Percentiles rank a stretch among this genome's conserved stretches.
These are phyloP conservation scores for Dothideomycetes sp. DNA, from an alignment of 2,329 filamentous ascomycete genomes.

Conservation along the genomic window DNA sequence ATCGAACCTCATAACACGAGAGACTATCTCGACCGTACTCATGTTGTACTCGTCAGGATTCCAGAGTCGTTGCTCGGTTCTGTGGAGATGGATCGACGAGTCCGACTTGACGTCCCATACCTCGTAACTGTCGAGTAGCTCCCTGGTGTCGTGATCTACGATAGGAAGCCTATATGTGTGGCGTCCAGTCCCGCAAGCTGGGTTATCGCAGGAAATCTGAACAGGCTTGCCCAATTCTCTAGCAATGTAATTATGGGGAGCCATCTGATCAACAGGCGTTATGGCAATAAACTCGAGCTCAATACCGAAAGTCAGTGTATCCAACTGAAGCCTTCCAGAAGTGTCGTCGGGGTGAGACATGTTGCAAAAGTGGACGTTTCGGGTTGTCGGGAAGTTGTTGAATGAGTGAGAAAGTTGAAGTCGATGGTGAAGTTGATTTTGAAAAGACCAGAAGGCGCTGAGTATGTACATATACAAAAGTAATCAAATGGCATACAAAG, in stretches of 20 bases:
- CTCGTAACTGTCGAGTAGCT: background rate
- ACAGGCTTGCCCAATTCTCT: too few relatives aligned
- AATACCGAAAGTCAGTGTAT: background rate
- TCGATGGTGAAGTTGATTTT: too few relatives aligned
- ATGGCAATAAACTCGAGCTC: constrained; percentile 6
- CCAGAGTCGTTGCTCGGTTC: background rate
- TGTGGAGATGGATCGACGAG: background rate
- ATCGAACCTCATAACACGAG: background rate
- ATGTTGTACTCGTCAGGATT: background rate
- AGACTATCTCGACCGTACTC: background rate
- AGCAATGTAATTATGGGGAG: background rate
- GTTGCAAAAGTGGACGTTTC: too few relatives aligned
- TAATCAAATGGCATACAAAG: too few relatives aligned
- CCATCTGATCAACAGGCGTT: background rate
- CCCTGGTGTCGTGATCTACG: background rate
- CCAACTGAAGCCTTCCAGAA: too few relatives aligned
- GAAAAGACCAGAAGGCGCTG: too few relatives aligned
- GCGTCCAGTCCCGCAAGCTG: background rate
- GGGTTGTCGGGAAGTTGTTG: too few relatives aligned
- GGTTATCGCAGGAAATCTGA: background rate
- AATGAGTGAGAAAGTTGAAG: too few relatives aligned
- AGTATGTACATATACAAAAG: too few relatives aligned
- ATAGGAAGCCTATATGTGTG: background rate
- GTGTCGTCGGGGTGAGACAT: too few relatives aligned
- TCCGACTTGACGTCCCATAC: background rate